Evolutionary conservation across 2,329 filamentous ascomycete species (phyloP).

Genomic region (Chrysoporthe cubensis): DNA sequence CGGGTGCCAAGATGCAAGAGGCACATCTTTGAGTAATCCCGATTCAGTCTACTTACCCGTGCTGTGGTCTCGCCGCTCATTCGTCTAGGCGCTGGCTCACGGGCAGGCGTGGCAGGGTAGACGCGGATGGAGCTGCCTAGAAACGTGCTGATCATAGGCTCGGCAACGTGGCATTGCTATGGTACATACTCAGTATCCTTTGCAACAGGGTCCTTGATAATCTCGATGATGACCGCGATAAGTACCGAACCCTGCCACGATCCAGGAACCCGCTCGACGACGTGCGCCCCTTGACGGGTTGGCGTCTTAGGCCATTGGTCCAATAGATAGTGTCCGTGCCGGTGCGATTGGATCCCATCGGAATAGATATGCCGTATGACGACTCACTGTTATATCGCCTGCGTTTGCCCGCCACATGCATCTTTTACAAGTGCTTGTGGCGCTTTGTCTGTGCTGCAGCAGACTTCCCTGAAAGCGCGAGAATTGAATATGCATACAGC

Average conservation of each 20-base stretch:
- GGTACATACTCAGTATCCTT: conserved; percentile 10
- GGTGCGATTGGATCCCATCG: conserved; percentile 10
- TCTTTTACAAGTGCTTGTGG: neutral
- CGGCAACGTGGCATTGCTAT: conserved; percentile 13
- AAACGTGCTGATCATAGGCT: conserved; percentile 13
- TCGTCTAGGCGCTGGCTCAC: neutral
- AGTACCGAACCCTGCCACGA: conserved; percentile 17
- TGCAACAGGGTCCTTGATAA: conserved; percentile 4
- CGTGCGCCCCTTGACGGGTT: neutral
- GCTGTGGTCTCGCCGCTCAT: neutral
- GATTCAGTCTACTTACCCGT: neutral
- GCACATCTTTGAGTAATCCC: neutral
- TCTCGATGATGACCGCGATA: conserved; percentile 13
- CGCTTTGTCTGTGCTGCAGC: neutral
- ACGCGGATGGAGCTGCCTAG: conserved; percentile 13
- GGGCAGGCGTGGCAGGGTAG: neutral
- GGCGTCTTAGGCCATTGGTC: neutral
- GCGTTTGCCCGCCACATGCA: neutral
- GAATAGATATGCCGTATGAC: neutral
- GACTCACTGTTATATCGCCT: neutral
- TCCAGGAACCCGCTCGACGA: conserved; percentile 24
- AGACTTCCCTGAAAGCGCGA: neutral
- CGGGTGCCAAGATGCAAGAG: neutral
- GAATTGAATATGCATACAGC: neutral
- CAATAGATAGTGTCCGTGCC: conserved; percentile 1